Evolutionary conservation across 163 green algal genomes (phyloP).

Genomic region (Trebouxiophyceae sp.): DNA sequence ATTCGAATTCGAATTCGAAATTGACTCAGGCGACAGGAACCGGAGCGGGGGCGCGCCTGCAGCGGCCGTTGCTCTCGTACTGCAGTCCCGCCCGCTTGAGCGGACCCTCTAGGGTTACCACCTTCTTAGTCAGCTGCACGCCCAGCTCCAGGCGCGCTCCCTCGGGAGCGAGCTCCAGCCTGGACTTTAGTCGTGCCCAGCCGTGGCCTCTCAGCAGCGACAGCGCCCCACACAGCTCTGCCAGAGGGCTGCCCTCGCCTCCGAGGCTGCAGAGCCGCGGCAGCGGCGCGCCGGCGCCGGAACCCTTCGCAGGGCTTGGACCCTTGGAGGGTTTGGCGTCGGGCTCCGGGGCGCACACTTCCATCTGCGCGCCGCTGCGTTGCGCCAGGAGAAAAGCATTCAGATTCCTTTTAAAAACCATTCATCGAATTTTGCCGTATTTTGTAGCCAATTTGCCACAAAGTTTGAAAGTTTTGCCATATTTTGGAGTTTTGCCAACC

Average conservation of each 20-base stretch:
- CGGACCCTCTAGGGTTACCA: neutral
- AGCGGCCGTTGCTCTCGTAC: neutral
- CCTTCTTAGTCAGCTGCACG: neutral
- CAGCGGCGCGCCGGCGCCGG: no score
- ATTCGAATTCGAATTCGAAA: slow-evolving; percentile 1
- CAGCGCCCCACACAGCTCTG: neutral
- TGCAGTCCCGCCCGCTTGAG: neutral
- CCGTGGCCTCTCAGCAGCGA: neutral
- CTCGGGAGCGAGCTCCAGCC: neutral
- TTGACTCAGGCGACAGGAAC: no score
- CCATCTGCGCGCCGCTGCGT: no score
- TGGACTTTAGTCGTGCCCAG: neutral
- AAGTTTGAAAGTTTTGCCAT: no score
- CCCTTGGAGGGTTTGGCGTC: no score
- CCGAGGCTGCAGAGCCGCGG: neutral
- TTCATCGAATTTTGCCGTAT: no score
- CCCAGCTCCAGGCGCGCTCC: neutral
- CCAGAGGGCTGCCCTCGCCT: neutral
- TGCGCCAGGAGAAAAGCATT: no score
- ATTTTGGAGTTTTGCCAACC: no score
- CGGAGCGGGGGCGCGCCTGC: neutral
- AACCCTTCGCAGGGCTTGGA: no score
- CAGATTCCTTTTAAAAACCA: no score
- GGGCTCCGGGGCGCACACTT: no score
- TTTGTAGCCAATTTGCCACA: no score